A percentile compares a stretch with the other conserved stretches of the same genome.
phyloP scores from a whole-genome alignment of 306 rosid species.

The Cyamopsis tetragonoloba region DNA sequence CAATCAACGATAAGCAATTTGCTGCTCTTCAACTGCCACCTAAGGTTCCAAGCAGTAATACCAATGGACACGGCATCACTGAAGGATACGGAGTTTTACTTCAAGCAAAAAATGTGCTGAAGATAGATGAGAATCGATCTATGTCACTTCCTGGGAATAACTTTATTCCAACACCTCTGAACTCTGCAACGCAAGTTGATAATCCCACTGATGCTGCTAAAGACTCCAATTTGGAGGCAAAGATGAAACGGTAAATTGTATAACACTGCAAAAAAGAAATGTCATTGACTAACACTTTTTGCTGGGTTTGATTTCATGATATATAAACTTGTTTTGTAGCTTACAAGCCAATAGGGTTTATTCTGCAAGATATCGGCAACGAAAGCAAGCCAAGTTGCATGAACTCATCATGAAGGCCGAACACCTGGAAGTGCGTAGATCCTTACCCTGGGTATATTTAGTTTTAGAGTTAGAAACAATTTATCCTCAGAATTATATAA shows the following conservation, averaged over 20 bases:
- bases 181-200: not conserved
- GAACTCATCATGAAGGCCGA: not conserved
- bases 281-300: not conserved
- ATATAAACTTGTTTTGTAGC: not conserved
- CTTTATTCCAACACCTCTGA: not conserved
- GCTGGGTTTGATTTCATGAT: not conserved
- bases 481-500: not conserved
- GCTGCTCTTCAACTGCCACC: not conserved
- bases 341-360: constrained; percentile 5
- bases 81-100: not conserved
- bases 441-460: not conserved
- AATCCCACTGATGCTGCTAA: not conserved
- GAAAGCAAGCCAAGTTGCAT: not conserved
- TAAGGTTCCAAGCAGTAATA: not conserved
- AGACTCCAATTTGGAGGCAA: not conserved
- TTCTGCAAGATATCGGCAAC: not conserved
- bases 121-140: constrained; percentile 5
- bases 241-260: not conserved
- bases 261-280: no score
- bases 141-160: not conserved
- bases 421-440: not conserved
- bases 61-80: not conserved
- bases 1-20: not conserved
- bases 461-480: no score
- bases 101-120: constrained; percentile 11